Evolutionary conservation across 2,329 filamentous ascomycete species (phyloP), one percentile per base, ranked within the genome.

Genomic region (Neofusicoccum kwambonambiense): DNA sequence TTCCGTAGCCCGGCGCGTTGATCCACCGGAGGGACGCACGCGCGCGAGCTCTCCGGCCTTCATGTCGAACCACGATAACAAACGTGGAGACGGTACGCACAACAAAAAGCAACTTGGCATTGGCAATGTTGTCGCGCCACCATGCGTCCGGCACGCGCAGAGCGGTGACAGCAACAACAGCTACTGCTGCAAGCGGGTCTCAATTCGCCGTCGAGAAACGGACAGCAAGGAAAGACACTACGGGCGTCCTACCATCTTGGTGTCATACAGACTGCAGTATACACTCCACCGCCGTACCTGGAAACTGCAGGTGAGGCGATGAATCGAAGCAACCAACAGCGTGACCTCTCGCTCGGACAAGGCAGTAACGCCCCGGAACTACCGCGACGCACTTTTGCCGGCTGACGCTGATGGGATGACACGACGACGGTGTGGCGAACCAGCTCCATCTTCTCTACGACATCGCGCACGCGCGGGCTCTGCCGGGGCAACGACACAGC

Each of bases 41-140:
- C 41, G 42, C 56, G n/a, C 41, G 41, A 60, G 56, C 17, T 35
- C 31, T 35, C n/a, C 17, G 27, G 27, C n/a, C 17, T 41, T 60
- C 42, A 47, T 47, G 56, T 60, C 56, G 56, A 47, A 60, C 56
- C 56, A 60, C 56, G 56, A 60, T 47, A 47, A 49, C 56, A 60
- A 39, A 60, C 31, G 56, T 60, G 56, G 42, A 60, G 42, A 60
- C 44, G 15, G 34, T 42, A 47, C 42, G 17, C 42, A 37, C n/a
- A 60, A 27, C 39, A 57, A 58, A 60, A 60, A 60, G 56, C 42
- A 60, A 60, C 41, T 60, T 47, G 56, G 41, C 56, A 58, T 27
- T 45, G 54, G 27, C 27, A 31, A 31, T 7, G 22, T 31, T 44
- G 9, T 17, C 54, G 27, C 54, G 39, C 54, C 54, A 60, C 56